These are phyloP conservation scores for Lathyrus oleraceus DNA, from an alignment of 306 rosid genomes.

Conservation along the genomic window DNA sequence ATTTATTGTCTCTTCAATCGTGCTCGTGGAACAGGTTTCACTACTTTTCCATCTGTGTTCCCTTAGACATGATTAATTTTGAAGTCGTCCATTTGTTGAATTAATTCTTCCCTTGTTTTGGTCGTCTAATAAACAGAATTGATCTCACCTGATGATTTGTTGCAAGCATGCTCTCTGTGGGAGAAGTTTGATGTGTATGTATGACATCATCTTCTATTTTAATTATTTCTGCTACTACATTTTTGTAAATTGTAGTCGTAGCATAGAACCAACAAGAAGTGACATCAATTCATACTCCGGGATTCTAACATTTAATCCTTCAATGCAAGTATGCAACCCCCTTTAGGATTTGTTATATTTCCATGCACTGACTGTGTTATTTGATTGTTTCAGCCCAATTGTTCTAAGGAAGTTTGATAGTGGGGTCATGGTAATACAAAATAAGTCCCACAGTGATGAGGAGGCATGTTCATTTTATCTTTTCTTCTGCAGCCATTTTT, in stretches of 20 bases:
- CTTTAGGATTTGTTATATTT: conserved; percentile 11
- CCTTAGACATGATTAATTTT: conserved; percentile 20
- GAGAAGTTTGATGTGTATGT: conserved; percentile 97
- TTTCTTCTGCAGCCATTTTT: background rate
- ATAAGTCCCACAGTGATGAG: conserved; percentile 87
- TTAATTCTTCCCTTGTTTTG: conserved; percentile 33
- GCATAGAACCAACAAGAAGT: conserved; percentile 19
- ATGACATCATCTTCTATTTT: conserved; percentile 29
- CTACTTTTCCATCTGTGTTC: conserved; percentile 21
- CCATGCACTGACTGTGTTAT: conserved; percentile 20
- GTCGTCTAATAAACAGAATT: conserved; percentile 61
- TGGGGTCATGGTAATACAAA: conserved; percentile 96
- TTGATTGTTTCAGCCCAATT: conserved; percentile 57
- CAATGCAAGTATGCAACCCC: background rate
- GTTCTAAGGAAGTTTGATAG: conserved; percentile 95
- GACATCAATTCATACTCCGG: conserved; percentile 6
- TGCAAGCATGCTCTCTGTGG: conserved; percentile 95
- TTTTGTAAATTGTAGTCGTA: conserved; percentile 21
- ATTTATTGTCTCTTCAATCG: conserved; percentile 92
- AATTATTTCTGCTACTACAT: conserved; percentile 27
- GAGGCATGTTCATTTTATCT: conserved; percentile 53
- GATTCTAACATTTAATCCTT: conserved; percentile 18
- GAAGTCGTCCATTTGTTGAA: conserved; percentile 11
- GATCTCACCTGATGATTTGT: conserved; percentile 94
- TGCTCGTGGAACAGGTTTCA: conserved; percentile 96